These are phyloP conservation scores for Arthroderma uncinatum DNA, from an alignment of 2,329 filamentous ascomycete genomes.

Conservation along the genomic window DNA sequence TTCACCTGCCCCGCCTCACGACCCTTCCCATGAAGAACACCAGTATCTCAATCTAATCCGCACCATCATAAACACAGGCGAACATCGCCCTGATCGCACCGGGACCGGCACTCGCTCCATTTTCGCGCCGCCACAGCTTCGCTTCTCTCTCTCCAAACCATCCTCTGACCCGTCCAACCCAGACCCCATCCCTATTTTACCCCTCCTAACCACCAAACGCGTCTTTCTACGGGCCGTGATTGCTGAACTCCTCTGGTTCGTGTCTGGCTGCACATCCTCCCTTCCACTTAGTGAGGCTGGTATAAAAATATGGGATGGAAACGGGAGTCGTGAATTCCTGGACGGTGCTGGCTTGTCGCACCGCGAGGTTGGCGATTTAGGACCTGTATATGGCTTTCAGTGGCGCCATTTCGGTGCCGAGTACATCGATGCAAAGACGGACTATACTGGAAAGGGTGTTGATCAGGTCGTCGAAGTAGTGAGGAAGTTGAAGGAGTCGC, in stretches of 20 bases:
- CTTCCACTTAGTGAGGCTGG: conserved; percentile 63
- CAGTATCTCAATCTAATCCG: conserved; percentile 88
- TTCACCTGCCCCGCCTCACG: conserved; percentile 16
- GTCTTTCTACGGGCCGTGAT: conserved; percentile 87
- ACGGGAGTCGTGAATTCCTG: conserved; percentile 80
- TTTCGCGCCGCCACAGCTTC: conserved; percentile 76
- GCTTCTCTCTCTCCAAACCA: conserved; percentile 65
- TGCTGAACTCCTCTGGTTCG: conserved; percentile 91
- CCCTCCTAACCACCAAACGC: conserved; percentile 92
- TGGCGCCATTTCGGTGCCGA: conserved; percentile 96
- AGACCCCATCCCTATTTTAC: conserved; percentile 53
- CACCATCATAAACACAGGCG: conserved; percentile 69
- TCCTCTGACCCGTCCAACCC: conserved; percentile 23
- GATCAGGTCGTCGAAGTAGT: conserved; percentile 91
- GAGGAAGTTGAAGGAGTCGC: conserved; percentile 67
- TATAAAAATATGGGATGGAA: conserved; percentile 97
- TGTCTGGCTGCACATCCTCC: conserved; percentile 73
- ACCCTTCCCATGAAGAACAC: conserved; percentile 62
- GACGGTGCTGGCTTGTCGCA: conserved; percentile 72
- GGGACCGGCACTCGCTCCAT: conserved; percentile 86
- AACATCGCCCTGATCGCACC: conserved; percentile 82
- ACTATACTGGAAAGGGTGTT: conserved; percentile 80
- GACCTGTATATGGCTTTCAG: conserved; percentile 95
- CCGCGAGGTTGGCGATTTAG: conserved; percentile 77
- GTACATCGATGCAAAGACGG: conserved; percentile 65